Conservation (phyloP, 2,329 filamentous ascomycete genomes). For the Sporothrix luriei region DNA sequence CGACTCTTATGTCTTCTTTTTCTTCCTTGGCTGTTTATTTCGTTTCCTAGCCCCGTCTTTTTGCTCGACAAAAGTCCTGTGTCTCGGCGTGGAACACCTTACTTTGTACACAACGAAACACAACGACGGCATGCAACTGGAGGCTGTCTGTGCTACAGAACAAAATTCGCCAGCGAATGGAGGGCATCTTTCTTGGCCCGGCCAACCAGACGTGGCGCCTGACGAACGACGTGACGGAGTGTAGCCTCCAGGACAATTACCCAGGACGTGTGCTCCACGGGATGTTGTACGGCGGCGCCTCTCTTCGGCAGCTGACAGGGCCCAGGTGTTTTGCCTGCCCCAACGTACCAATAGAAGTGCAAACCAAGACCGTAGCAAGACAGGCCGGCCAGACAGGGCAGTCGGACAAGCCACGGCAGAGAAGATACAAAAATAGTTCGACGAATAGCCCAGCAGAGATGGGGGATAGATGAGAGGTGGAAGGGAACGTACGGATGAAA, state of each 20-base stretch:
- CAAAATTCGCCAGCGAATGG: not conserved
- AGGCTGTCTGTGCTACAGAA: slow-evolving; percentile 13
- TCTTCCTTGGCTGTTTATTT: not conserved
- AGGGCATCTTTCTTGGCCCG: not conserved
- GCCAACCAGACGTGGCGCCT: not conserved
- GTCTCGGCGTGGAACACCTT: slow-evolving; percentile 8
- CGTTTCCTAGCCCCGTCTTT: not conserved
- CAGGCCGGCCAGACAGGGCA: not conserved
- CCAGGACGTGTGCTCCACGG: not conserved
- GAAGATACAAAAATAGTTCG: not conserved
- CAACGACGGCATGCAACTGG: not conserved
- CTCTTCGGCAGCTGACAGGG: slow-evolving; percentile 14
- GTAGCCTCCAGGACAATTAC: not conserved
- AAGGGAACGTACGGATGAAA: not conserved
- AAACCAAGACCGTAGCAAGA: not conserved
- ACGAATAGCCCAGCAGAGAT: not conserved
- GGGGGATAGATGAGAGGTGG: not conserved
- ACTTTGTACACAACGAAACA: no score
- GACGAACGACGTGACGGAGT: not conserved
- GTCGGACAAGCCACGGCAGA: slow-evolving; percentile 1
- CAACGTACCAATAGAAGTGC: not conserved
- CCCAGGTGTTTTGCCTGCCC: not conserved
- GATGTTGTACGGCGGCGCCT: slow-evolving; percentile 16
- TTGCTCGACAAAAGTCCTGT: not conserved
- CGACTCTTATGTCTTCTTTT: not conserved